Evolutionary conservation across 2,329 filamentous ascomycete species (phyloP), one percentile per base, ranked within the genome.

Genomic region (Kalmusia sp.): DNA sequence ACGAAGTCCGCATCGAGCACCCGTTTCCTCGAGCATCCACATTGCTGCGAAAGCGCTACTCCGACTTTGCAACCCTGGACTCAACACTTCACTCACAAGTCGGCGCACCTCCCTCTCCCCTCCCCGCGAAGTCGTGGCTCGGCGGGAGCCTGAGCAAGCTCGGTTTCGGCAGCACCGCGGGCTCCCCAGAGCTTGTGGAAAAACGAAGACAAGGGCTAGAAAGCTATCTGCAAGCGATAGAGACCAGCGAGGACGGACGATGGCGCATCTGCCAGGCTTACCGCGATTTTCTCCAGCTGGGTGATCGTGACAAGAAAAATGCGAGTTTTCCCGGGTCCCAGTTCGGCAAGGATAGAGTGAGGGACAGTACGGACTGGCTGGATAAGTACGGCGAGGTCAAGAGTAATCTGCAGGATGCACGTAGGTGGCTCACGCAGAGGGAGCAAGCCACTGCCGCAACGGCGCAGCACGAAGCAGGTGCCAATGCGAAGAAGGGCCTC

Each of bases 31-130:
- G 93, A 12, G 86, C 89, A 41, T 89, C 89, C 4, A 90, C 88
- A 64, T 87, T 89, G 59, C 81, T 92, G 4, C 86, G 87, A 67
- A 93, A 93, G 75, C 89, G 91, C 65, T 96, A 93, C 79, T 91
- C 87, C 48, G 91, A 95, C 70, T 95, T 95, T 69, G 78, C 80
- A 50, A 72, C 80, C 40, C 85, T 96, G 14, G 85, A 95, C 76
- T 73, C 79, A 25, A 76, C 82, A 3, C 82, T 96, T 7, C 79
- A 80, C 17, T 77, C 82, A 34, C 78, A 85, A 44, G 83, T 87
- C 51, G 86, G 86, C 63, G 69, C 88, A 17, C 90, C 91, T 6
- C 91, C 91, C 0, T 78, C 80, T 1, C 77, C 88, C 0, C 79
- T 93, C 2, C 91, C 91, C 1, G 78, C 77, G 12, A 95, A 95